A percentile compares a stretch with the other conserved stretches of the same genome.
Conservation (phyloP, 768 basidiomycete species). For the Leccinum arenicola region DNA sequence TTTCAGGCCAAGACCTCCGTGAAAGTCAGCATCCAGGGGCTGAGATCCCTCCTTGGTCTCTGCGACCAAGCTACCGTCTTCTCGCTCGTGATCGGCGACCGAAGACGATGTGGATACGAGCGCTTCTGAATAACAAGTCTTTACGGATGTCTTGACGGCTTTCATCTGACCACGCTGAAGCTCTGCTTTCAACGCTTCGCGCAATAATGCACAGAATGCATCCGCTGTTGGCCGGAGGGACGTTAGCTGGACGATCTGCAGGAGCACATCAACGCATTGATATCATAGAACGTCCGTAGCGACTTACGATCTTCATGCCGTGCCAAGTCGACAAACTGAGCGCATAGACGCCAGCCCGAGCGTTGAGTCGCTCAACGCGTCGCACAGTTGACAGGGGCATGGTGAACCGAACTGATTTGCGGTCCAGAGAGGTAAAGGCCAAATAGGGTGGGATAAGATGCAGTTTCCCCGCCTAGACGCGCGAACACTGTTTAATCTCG, state of each 20-base stretch:
- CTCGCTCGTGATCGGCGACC: conserved; percentile 62
- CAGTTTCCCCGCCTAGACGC: conserved; percentile 78
- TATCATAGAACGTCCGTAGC: conserved; percentile 2
- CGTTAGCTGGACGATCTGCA: conserved; percentile 88
- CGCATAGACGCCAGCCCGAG: conserved; percentile 94
- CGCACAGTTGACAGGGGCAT: conserved; percentile 90
- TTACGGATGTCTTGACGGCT: conserved; percentile 81
- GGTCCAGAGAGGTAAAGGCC: conserved; percentile 86
- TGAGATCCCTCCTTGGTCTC: conserved; percentile 50
- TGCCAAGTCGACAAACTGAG: conserved; percentile 94
- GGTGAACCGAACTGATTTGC: conserved; percentile 88
- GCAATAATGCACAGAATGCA: conserved; percentile 84
- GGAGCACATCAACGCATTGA: neutral
- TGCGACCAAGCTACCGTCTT: conserved; percentile 61
- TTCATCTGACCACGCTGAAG: conserved; percentile 94
- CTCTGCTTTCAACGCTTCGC: conserved; percentile 86
- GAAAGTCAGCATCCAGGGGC: conserved; percentile 54
- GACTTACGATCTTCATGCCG: conserved; percentile 79
- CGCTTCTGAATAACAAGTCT: conserved; percentile 93
- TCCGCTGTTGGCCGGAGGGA: conserved; percentile 92
- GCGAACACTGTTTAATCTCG: neutral
- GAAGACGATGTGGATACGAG: conserved; percentile 59
- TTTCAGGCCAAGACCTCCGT: conserved; percentile 74
- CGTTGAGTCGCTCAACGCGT: conserved; percentile 90
- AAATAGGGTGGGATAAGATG: conserved; percentile 88